Conservation (phyloP, 768 basidiomycete genomes). For the button mushroom (Agaricus bisporus) region DNA sequence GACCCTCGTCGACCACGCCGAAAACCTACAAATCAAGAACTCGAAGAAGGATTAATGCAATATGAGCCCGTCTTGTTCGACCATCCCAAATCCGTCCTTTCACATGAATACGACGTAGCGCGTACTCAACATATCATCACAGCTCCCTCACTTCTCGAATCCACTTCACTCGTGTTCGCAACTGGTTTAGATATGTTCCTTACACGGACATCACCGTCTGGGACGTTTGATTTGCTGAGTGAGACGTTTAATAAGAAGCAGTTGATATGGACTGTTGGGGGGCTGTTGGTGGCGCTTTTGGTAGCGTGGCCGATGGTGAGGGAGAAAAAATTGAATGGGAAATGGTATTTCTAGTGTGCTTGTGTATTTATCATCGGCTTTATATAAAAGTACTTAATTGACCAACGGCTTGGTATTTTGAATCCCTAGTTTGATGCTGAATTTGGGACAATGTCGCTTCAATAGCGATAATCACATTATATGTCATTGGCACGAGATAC, state of each 20-base stretch:
- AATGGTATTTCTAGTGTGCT: slow-evolving; percentile 55
- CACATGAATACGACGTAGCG: slow-evolving; percentile 51
- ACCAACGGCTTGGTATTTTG: too few species aligned
- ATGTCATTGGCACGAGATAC: too few species aligned
- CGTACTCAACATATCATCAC: slow-evolving; percentile 66
- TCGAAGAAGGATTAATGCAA: slow-evolving; percentile 79
- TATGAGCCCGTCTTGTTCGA: slow-evolving; percentile 78
- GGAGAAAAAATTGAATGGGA: slow-evolving; percentile 58
- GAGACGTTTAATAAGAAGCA: slow-evolving; percentile 93
- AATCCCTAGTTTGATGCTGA: too few species aligned
- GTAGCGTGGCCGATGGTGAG: slow-evolving; percentile 77
- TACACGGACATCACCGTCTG: slow-evolving; percentile 79
- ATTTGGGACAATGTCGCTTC: too few species aligned
- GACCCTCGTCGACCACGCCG: slow-evolving; percentile 78
- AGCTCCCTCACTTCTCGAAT: slow-evolving; percentile 83
- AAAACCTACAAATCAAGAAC: slow-evolving; percentile 71
- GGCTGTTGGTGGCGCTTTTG: slow-evolving; percentile 68
- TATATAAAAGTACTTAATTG: neutral
- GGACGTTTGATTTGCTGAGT: slow-evolving; percentile 88
- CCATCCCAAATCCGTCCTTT: slow-evolving; percentile 52
- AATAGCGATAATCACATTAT: too few species aligned
- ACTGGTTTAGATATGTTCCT: slow-evolving; percentile 89
- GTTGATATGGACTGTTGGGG: slow-evolving; percentile 75
- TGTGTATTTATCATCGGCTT: neutral
- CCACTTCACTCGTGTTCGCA: slow-evolving; percentile 83